A percentile compares a stretch with the other conserved stretches of the same genome.
These are phyloP conservation scores for Chimonanthus praecox DNA, from an alignment of 164 flowering plant genomes.

Conservation along the genomic window DNA sequence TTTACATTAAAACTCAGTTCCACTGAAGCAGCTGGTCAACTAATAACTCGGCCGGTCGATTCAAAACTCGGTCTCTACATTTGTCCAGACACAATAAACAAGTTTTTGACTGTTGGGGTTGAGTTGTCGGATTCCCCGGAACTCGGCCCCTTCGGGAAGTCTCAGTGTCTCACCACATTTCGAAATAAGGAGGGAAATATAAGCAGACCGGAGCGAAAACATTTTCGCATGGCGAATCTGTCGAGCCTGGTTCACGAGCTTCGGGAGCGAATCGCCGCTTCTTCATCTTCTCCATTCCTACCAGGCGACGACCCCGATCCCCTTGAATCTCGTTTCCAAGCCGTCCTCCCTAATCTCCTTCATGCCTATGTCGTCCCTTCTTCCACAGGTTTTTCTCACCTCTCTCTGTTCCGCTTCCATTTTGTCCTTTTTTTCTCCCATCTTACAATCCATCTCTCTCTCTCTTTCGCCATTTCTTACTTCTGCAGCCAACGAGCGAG, in stretches of 20 bases:
- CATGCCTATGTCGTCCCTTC: slow-evolving; percentile 75
- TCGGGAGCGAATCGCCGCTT: slow-evolving; percentile 83
- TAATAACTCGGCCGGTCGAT: too few species aligned
- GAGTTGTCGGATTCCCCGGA: too few species aligned
- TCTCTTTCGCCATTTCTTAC: too few species aligned
- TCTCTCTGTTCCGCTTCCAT: slow-evolving; percentile 6
- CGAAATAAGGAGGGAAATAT: slow-evolving; percentile 2
- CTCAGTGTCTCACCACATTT: background rate
- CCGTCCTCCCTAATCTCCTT: slow-evolving; percentile 87
- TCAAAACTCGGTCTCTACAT: too few species aligned
- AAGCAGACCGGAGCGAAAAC: background rate
- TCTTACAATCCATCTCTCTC: background rate
- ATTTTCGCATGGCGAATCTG: slow-evolving; percentile 49
- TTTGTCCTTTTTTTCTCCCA: background rate
- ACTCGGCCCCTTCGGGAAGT: too few species aligned
- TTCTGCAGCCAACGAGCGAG: slow-evolving; percentile 77
- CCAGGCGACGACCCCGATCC: slow-evolving; percentile 45
- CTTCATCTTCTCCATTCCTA: slow-evolving; percentile 50
- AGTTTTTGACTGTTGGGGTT: too few species aligned
- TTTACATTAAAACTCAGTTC: too few species aligned
- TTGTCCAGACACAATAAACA: too few species aligned
- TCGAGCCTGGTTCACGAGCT: slow-evolving; percentile 91
- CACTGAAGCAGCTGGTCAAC: too few species aligned
- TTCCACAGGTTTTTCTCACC: slow-evolving; percentile 37
- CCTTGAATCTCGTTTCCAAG: slow-evolving; percentile 60